phyloP scores from a whole-genome alignment of 495 filamentous ascomycete species.

The Tuber umbilicatum region DNA sequence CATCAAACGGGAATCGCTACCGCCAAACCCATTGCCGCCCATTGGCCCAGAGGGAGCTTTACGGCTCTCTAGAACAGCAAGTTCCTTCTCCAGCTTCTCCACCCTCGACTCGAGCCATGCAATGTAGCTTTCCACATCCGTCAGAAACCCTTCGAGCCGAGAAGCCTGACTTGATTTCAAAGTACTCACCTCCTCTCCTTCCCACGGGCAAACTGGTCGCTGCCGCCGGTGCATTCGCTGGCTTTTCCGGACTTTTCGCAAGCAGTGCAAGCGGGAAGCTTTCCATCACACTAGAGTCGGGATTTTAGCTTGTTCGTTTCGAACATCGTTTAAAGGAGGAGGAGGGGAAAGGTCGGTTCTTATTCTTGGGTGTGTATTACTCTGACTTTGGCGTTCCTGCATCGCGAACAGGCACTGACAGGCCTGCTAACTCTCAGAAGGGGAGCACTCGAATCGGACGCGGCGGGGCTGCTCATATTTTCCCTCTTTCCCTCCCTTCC shows the following conservation, averaged over 20 bases:
- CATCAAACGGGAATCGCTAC: background rate
- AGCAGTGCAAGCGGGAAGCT: constrained; percentile 84
- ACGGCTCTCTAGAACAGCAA: constrained; percentile 32
- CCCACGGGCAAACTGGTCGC: constrained; percentile 86
- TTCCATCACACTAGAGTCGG: constrained; percentile 69
- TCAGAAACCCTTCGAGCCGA: constrained; percentile 19
- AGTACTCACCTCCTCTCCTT: constrained; percentile 68
- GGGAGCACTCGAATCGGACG: constrained; percentile 55
- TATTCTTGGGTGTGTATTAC: constrained; percentile 16
- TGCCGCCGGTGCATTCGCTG: constrained; percentile 81
- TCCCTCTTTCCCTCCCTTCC: background rate
- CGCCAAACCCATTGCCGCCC: background rate
- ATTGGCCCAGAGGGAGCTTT: constrained; percentile 10
- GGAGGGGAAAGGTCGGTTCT: background rate
- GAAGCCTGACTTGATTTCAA: constrained; percentile 4
- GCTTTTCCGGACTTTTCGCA: constrained; percentile 79
- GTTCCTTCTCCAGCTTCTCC: constrained; percentile 67
- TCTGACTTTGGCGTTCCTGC: constrained; percentile 85
- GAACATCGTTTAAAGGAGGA: background rate
- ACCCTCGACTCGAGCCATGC: constrained; percentile 81
- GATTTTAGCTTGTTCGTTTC: constrained; percentile 8
- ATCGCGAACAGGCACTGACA: constrained; percentile 87
- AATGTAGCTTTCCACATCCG: constrained; percentile 58
- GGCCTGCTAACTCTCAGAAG: constrained; percentile 82
- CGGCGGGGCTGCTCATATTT: background rate